Percentiles rank a stretch among this genome's conserved stretches.
Conservation (phyloP, 2,329 filamentous ascomycete species). For the Fusarium sp. region DNA sequence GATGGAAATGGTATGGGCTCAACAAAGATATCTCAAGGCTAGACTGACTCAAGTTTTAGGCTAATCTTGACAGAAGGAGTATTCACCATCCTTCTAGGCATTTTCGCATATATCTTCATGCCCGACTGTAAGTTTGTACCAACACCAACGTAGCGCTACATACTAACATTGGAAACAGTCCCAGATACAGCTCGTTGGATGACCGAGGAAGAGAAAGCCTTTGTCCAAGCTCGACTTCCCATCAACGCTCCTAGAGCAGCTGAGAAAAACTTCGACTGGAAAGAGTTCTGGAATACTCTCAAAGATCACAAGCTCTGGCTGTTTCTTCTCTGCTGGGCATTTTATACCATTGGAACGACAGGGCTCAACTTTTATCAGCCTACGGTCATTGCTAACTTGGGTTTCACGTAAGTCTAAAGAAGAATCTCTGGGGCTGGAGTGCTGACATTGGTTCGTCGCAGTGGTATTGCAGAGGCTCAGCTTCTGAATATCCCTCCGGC, state of each 20-base stretch:
- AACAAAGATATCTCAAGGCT: accelerated
- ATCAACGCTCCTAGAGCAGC: neutral
- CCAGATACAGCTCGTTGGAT: neutral
- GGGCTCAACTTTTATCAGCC: neutral
- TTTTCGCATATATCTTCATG: neutral
- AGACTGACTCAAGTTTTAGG: neutral
- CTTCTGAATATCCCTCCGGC: neutral
- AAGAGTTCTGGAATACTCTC: neutral
- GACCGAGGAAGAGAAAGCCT: neutral
- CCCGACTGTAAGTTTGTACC: neutral
- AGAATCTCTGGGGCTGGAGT: too few relatives aligned
- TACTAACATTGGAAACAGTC: neutral
- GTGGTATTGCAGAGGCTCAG: neutral
- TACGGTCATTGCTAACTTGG: neutral
- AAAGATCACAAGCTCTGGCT: neutral
- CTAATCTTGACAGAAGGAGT: neutral
- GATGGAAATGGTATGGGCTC: neutral
- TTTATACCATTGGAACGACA: neutral
- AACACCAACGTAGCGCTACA: accelerated
- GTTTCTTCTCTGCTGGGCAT: neutral
- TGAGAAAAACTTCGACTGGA: neutral
- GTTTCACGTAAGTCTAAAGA: neutral
- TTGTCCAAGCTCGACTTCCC: neutral
- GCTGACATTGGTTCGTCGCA: neutral
- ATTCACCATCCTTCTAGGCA: neutral